A percentile compares a stretch with the other conserved stretches of the same genome.
Conservation (phyloP, 371 early-diverging fungal genomes). For the Apophysomyces variabilis region DNA sequence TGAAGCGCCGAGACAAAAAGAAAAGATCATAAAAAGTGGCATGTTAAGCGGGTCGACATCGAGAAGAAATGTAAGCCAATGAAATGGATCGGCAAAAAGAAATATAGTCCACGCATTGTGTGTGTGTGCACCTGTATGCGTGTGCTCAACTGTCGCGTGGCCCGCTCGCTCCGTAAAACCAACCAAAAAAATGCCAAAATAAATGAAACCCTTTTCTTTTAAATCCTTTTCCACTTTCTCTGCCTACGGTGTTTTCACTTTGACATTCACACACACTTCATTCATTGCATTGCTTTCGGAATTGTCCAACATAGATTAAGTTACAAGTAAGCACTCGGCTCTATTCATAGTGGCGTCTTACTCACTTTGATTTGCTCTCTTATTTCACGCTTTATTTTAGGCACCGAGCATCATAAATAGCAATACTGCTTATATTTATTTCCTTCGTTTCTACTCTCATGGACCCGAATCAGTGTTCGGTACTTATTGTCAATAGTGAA, state of each 20-base stretch:
- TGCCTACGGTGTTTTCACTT: too few species aligned
- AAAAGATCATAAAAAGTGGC: background rate
- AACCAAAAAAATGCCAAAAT: conserved; percentile 10
- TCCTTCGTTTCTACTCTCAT: background rate
- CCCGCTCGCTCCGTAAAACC: conserved; percentile 6
- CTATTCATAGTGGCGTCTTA: too few species aligned
- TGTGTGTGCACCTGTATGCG: background rate
- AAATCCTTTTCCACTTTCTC: background rate
- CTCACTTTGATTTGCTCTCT: too few species aligned
- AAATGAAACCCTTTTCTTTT: conserved; percentile 9
- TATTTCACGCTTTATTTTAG: too few species aligned
- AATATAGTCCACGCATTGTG: background rate
- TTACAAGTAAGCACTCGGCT: too few species aligned
- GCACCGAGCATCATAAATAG: too few species aligned
- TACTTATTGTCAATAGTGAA: background rate
- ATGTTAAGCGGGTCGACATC: background rate
- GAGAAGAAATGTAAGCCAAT: background rate
- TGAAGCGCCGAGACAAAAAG: background rate
- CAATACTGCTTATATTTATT: background rate
- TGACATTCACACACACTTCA: background rate
- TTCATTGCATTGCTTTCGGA: background rate
- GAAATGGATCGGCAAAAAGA: conserved; percentile 3
- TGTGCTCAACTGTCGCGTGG: conserved; percentile 7
- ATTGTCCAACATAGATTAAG: too few species aligned
- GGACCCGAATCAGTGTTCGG: conserved; percentile 9